Evolutionary conservation across 306 rosid species (phyloP), one percentile per base, ranked within the genome.

Genomic region (Albizia julibrissin): DNA sequence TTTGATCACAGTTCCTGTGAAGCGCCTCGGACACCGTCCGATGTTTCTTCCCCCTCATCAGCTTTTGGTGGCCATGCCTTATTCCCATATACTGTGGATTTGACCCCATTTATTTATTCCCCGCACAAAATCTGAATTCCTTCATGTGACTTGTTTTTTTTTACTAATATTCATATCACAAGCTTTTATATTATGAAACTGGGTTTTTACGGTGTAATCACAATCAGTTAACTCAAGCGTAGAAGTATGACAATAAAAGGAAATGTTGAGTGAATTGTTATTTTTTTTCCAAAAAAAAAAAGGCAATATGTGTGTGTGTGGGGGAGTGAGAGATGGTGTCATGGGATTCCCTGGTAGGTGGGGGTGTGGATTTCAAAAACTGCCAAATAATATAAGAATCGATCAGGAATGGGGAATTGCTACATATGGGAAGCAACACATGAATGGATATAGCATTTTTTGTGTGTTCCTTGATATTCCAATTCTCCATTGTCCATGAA

Each of bases 361-460:
- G 56, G 56, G 31, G 40, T 33, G 42, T 16, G 73, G 72, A 67
- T 80, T 84, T 78, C 85, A 69, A 61, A 80, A 83, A 71, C 65
- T 59, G 74, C 24, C 78, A 52, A 58, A 33, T 62, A 61, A 80
- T 37, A 77, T 15, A 43, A 37, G 24, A 71, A 26, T 42, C 22
- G 50, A 33, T 70, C 13, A 78, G 26, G 76, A 84, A 82, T 40
- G 59, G 50, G 10, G 50, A 34, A 31, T 75, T 74, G 84, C 93
- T 46, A 81, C 49, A 72, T 81, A 76, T 75, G 31, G 91, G 74
- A 85, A 86, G 66, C 75, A 75, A 26, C 90, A 86, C 84, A 70
- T 61, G 91, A 76, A 74, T 21, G 67, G 61, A 70, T 24, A 66
- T 72, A 0, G 65, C 79, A 76, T 80, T 21, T 39, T 21, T 70